Percentiles rank a stretch among this genome's conserved stretches.
Conservation (phyloP, 2,329 filamentous ascomycete species). For the Escovopsis sp. region DNA sequence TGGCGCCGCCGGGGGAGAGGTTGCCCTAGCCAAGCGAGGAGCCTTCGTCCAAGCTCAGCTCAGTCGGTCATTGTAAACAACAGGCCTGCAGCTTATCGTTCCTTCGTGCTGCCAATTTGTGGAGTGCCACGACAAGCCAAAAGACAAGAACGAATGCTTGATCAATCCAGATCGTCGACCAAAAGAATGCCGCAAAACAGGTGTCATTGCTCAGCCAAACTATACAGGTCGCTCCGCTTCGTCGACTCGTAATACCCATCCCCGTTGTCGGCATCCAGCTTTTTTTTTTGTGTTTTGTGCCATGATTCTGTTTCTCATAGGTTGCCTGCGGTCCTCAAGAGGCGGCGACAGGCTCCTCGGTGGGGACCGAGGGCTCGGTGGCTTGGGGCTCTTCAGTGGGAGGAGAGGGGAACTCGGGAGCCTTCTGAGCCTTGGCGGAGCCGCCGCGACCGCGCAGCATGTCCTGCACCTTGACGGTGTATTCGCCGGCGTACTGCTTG, state of each 20-base stretch:
- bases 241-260: slow-evolving; percentile 11
- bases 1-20: background rate
- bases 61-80: background rate
- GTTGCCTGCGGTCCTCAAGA: slow-evolving; percentile 8
- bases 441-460: slow-evolving; percentile 37
- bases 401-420: slow-evolving; percentile 20
- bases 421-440: slow-evolving; percentile 22
- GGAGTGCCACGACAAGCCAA: slow-evolving; percentile 11
- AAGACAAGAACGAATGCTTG: too few relatives aligned
- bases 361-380: slow-evolving; percentile 11
- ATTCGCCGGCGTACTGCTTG: slow-evolving; percentile 54
- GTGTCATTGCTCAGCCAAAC: slow-evolving; percentile 12
- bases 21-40: background rate
- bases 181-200: slow-evolving; percentile 14
- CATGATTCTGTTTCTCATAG: too few relatives aligned
- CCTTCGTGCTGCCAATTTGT: slow-evolving; percentile 12
- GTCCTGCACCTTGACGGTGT: slow-evolving; percentile 51
- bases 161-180: too few relatives aligned
- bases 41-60: background rate
- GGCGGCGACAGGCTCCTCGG: slow-evolving; percentile 15
- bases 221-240: slow-evolving; percentile 12
- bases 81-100: slow-evolving; percentile 9
- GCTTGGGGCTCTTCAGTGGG: slow-evolving; percentile 22
- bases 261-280: slow-evolving; percentile 5
- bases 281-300: too few relatives aligned